Percentiles rank a stretch among this genome's conserved stretches.
Conservation (phyloP, 2,329 filamentous ascomycete genomes). For the Penicillium sp. region DNA sequence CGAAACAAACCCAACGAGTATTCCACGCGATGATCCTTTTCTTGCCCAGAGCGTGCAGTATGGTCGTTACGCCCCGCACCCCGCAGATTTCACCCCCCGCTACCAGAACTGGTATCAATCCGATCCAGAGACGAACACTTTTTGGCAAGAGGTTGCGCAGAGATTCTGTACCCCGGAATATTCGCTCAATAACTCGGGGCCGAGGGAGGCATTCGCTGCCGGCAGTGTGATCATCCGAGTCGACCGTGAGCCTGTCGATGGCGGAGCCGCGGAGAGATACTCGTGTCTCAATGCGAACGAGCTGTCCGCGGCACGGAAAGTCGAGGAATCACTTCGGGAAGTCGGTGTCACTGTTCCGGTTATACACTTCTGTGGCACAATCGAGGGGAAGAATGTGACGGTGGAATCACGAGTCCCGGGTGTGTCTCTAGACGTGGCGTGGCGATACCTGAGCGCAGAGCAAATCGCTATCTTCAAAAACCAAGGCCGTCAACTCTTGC, state of each 20-base stretch:
- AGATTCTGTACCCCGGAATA: conserved; percentile 37
- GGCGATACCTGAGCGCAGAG: conserved; percentile 38
- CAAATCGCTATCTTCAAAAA: conserved; percentile 40
- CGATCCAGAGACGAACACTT: conserved; percentile 33
- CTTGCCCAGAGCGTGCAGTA: conserved; percentile 37
- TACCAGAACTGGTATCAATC: conserved; percentile 38
- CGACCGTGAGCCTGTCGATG: conserved; percentile 34
- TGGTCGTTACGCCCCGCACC: conserved; percentile 38
- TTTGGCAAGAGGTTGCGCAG: conserved; percentile 42
- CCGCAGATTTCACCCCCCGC: conserved; percentile 42
- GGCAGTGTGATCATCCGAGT: conserved; percentile 44
- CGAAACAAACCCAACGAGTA: conserved; percentile 36
- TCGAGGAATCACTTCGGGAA: conserved; percentile 36
- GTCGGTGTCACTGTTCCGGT: conserved; percentile 40
- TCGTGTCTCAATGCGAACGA: conserved; percentile 44
- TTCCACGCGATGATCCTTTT: conserved; percentile 41
- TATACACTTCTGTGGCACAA: conserved; percentile 42
- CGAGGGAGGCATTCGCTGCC: conserved; percentile 39
- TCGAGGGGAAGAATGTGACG: conserved; percentile 45
- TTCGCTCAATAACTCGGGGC: conserved; percentile 34
- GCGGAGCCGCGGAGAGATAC: conserved; percentile 34
- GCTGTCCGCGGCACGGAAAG: conserved; percentile 38
- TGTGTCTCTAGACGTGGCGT: conserved; percentile 44
- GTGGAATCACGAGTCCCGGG: conserved; percentile 47
- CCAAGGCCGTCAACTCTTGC: conserved; percentile 41